Conservation (phyloP, 1,284 basidiomycete species). For the Tremellales sp. region DNA sequence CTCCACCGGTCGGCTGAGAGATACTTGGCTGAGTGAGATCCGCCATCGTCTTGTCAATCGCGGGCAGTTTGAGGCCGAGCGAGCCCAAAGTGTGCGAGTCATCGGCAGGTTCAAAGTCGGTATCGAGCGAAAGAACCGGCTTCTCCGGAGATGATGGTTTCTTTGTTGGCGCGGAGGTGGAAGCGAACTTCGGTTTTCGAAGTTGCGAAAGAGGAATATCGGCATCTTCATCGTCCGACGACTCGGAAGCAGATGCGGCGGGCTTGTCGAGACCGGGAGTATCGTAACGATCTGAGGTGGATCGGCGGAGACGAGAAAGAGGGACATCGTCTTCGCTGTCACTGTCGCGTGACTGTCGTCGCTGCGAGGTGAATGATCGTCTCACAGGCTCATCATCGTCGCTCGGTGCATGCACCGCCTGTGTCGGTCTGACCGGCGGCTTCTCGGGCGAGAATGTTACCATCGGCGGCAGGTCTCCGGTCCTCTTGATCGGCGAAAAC, state of each 20-base stretch:
- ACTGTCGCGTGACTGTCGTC: not conserved
- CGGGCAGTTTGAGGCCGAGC: conserved; percentile 9
- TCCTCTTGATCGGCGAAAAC: conserved; percentile 12
- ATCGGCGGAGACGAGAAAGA: conserved; percentile 11
- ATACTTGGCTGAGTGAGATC: not conserved
- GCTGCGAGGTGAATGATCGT: not conserved
- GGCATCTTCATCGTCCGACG: conserved; percentile 34
- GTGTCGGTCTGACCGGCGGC: conserved; percentile 2
- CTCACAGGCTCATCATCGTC: conserved; percentile 2
- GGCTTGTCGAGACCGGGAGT: too few relatives aligned
- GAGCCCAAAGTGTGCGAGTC: conserved; percentile 5
- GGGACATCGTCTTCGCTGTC: conserved; percentile 31
- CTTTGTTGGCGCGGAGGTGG: not conserved
- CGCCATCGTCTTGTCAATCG: not conserved
- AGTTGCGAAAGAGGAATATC: conserved; percentile 38
- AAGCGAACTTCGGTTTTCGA: not conserved
- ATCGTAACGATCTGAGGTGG: too few relatives aligned
- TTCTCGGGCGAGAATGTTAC: conserved; percentile 15
- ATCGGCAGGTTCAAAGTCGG: not conserved
- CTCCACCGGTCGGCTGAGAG: conserved; percentile 2
- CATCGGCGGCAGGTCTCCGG: conserved; percentile 8
- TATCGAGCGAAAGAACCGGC: not conserved
- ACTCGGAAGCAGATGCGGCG: conserved; percentile 1
- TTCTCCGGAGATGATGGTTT: not conserved
- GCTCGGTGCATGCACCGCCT: not conserved